Evolutionary conservation across 2,329 filamentous ascomycete species (phyloP).

Genomic region (Fusarium mexicanum): DNA sequence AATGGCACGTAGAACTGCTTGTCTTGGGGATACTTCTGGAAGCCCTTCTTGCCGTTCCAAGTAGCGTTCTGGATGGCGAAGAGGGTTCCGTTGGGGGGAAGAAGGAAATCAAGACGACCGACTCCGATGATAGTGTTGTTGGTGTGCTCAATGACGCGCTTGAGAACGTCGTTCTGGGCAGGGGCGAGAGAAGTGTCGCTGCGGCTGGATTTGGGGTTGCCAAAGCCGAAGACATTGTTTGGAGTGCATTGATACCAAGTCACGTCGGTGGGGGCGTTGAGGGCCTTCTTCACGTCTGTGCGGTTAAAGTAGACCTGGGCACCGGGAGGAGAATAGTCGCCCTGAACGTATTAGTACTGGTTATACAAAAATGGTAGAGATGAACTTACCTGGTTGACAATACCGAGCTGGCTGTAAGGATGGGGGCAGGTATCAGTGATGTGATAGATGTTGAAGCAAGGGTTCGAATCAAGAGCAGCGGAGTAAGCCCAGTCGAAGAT

Average conservation of each 20-base stretch:
- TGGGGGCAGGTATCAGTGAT: constrained; percentile 77
- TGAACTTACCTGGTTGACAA: constrained; percentile 62
- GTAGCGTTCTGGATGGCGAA: constrained; percentile 83
- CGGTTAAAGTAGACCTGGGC: constrained; percentile 76
- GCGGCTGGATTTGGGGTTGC: constrained; percentile 25
- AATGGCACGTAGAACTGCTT: constrained; percentile 77
- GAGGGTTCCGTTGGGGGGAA: constrained; percentile 75
- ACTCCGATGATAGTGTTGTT: constrained; percentile 47
- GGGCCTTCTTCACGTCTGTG: constrained; percentile 72
- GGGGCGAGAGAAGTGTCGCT: constrained; percentile 31
- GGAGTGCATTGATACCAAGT: constrained; percentile 43
- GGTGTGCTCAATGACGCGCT: constrained; percentile 45
- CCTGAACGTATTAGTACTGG: constrained; percentile 35
- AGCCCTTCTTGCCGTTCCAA: constrained; percentile 76
- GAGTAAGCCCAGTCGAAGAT: constrained; percentile 65
- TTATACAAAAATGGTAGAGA: rapidly evolving
- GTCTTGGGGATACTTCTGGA: constrained; percentile 58
- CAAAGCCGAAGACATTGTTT: constrained; percentile 41
- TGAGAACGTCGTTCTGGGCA: constrained; percentile 36
- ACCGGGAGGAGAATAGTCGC: constrained; percentile 70
- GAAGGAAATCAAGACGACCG: constrained; percentile 65
- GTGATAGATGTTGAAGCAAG: constrained; percentile 83
- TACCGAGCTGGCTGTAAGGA: constrained; percentile 74
- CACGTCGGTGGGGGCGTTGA: constrained; percentile 65
- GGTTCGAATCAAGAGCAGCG: constrained; percentile 69